phyloP scores from a whole-genome alignment of 176 grass and related monocot species.

The Cocos nucifera region DNA sequence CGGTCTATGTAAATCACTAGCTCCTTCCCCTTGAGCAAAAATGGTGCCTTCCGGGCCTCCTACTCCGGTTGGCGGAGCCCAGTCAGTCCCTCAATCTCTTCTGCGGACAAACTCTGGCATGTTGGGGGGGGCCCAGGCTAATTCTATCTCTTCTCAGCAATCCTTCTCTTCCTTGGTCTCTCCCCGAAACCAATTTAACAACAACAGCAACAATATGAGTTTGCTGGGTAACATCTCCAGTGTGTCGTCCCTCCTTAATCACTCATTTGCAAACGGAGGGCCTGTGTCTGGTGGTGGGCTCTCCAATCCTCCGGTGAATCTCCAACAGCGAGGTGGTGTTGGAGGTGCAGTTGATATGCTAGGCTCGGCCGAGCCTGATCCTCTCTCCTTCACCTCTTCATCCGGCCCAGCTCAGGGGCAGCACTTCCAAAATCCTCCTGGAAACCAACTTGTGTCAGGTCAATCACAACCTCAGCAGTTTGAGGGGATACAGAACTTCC shows the following conservation, averaged over 20 bases:
- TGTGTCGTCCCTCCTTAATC: conserved; percentile 14
- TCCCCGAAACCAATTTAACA: conserved; percentile 23
- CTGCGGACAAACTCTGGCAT: conserved; percentile 21
- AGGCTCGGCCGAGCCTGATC: conserved; percentile 2
- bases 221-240: conserved; percentile 22
- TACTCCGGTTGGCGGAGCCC: conserved; percentile 5
- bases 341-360: conserved; percentile 4
- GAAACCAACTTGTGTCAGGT: background rate
- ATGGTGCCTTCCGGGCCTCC: conserved; percentile 29
- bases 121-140: background rate
- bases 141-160: conserved; percentile 5
- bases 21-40: background rate
- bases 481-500: conserved; percentile 21
- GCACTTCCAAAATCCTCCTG: background rate
- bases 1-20: no score
- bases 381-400: background rate
- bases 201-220: conserved; percentile 8
- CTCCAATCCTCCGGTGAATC: background rate
- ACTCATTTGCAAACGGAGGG: conserved; percentile 8
- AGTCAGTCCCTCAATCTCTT: conserved; percentile 15
- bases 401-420: conserved; percentile 1
- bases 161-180: conserved; percentile 26
- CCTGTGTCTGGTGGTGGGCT: conserved; percentile 6
- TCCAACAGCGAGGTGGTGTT: background rate
- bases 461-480: conserved; percentile 7